Evolutionary conservation across 164 flowering plant genomes (phyloP), one percentile per base, ranked within the genome.

Genomic region (Stephania yunnanensis): DNA sequence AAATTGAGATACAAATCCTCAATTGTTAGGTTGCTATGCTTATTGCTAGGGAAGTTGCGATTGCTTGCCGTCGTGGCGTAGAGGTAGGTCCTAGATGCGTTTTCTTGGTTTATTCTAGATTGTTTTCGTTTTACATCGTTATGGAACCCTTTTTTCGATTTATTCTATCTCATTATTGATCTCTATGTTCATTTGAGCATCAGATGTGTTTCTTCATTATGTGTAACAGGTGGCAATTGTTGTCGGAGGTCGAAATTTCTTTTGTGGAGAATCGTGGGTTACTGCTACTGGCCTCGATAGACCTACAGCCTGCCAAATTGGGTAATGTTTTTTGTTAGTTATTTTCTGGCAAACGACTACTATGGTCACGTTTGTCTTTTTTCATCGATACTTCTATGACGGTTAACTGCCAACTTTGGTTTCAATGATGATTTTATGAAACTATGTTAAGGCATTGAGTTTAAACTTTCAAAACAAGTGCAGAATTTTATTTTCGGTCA

Each of bases 211-310:
- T 73, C 45, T 22, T 74, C 71, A 17, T 74, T 29, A 70, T n/a
- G 69, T 76, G 1, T 50, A 45, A 61, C 75, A 94, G 99, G 97
- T 93, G 68, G 97, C 99, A 20, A 89, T 95, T 81, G 97, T 95
- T 80, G 86, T 93, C 79, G 99, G 99, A 53, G 95, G 97, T 63
- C 88, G 99, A 46, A 95, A 95, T 81, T 90, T 95, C 85, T 95
- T 95, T 84, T 91, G 97, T 82, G 97, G 95, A 77, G 89, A 93
- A 31, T 75, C 97, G 30, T 95, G 97, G 99, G 89, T 92, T 17
- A 78, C 84, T 74, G 83, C 90, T 71, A 90, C 93, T 81, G 97
- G 97, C 75, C 82, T 87, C 36, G 99, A 95, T 80, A 88, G 97
- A 84, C 76, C 85, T 71, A 90, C 93, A 15, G 94, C 99, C 8